Percentiles rank a stretch among this genome's conserved stretches.
phyloP scores from a whole-genome alignment of 2,329 filamentous ascomycete species.

The Xylaria sp. region DNA sequence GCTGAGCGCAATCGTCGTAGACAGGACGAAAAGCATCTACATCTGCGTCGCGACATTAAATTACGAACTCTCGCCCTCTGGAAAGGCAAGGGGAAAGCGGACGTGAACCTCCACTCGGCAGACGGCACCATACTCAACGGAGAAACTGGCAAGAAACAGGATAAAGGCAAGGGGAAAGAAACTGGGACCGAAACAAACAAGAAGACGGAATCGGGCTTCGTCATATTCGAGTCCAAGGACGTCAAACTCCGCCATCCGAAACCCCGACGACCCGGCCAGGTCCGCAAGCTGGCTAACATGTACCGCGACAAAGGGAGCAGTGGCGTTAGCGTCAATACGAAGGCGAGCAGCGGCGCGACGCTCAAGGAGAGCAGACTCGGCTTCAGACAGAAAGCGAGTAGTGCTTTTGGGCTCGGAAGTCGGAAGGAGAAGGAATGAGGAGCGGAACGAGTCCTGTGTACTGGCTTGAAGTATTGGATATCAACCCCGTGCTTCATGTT shows the following conservation, averaged over 20 bases:
- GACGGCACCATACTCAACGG: neutral
- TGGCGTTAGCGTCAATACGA: conserved; percentile 30
- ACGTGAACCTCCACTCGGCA: neutral
- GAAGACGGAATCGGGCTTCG: conserved; percentile 50
- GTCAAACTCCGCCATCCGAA: conserved; percentile 46
- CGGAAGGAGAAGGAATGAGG: neutral
- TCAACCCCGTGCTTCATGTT: conserved; percentile 14
- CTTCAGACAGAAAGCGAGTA: conserved; percentile 30
- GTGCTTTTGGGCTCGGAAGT: conserved; percentile 23
- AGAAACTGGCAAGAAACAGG: conserved; percentile 13
- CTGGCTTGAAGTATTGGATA: conserved; percentile 12
- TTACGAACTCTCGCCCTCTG: conserved; percentile 31
- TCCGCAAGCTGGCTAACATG: conserved; percentile 49
- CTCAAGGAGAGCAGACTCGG: conserved; percentile 22
- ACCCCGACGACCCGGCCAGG: conserved; percentile 47
- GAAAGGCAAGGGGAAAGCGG: conserved; percentile 38
- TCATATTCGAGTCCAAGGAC: conserved; percentile 45
- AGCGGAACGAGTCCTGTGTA: neutral
- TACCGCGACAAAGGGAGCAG: conserved; percentile 46
- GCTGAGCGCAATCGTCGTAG: conserved; percentile 41
- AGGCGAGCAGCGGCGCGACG: conserved; percentile 25
- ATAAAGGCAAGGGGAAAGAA: conserved; percentile 37
- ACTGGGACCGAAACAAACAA: conserved; percentile 39
- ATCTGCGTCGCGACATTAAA: conserved; percentile 37
- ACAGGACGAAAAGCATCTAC: conserved; percentile 39